Evolutionary conservation across 208 protist species (phyloP), one percentile per base, ranked within the genome.

Genomic region (Novymonas esmeraldas): DNA sequence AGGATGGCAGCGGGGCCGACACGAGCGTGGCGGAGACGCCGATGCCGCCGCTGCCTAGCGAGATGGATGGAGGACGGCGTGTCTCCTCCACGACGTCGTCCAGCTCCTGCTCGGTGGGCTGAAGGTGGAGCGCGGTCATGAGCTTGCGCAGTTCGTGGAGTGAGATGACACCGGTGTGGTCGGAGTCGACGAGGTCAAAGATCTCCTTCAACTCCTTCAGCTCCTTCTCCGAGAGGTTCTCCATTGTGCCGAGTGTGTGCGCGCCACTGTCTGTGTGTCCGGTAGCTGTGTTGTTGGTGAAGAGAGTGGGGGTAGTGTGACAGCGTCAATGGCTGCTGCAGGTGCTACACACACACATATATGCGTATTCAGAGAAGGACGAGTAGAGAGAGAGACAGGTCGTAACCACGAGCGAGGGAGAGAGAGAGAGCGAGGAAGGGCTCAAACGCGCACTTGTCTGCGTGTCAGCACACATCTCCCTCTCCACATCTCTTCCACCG

Each of bases 201-300:
- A 97, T 97, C 70, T 98, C 95, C 33, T 90, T 90, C 58, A 98
- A 95, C 76, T 98, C 91, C 24, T 79, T 63, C 31, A 92, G 41
- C 58, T 96, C 88, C 71, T 84, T 81, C 26, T 89, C 79, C 16
- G 74, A 81, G 18, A 96, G 74, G 22, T 76, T 48, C 22, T 76
- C 58, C 39, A 70, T 76, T 31, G 73, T 81, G 6, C 6, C 28
- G 20, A 4, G 24, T 46, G 7, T 22, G 41, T 62, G 1, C 3
- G 29, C 31, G 29, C 18, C 16, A 13, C 26, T 18, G 2, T 50
- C 2, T 48, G 13, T 46, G 16, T 46, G 39, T 31, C n/a, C n/a
- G n/a, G n/a, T n/a, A n/a, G n/a, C 29, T 14, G 10, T 45, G 5
- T 55, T 56, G 13, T 44, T 60, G 36, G 11, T 10, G 14, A 22